Percentiles rank a stretch among this genome's conserved stretches.
phyloP scores from a whole-genome alignment of 192 early-diverging fungal genomes.

The Entrophospora sp. region DNA sequence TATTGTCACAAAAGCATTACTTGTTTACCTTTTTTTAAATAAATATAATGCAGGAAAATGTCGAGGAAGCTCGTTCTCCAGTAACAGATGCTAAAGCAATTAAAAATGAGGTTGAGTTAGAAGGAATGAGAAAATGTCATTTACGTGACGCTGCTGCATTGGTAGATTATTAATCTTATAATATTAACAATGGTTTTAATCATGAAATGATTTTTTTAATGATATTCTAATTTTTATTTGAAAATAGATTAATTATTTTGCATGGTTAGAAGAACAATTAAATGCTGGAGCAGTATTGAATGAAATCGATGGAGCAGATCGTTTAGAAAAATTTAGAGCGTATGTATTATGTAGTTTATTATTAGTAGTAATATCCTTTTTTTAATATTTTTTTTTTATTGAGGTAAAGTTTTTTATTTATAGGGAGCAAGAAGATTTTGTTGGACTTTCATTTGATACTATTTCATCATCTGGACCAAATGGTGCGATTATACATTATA shows the following conservation, averaged over 20 bases:
- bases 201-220: too few species aligned
- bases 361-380: too few species aligned
- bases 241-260: slow-evolving; percentile 49
- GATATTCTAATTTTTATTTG: too few species aligned
- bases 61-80: slow-evolving; percentile 54
- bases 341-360: too few species aligned
- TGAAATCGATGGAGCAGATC: slow-evolving; percentile 81
- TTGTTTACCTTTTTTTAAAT: too few species aligned
- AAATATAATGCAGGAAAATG: slow-evolving; percentile 38
- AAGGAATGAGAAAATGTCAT: slow-evolving; percentile 90
- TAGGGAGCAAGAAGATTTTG: slow-evolving; percentile 66
- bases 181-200: too few species aligned
- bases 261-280: slow-evolving; percentile 92
- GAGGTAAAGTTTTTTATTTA: background rate
- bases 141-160: slow-evolving; percentile 84
- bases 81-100: slow-evolving; percentile 79
- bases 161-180: too few species aligned
- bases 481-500: slow-evolving; percentile 97
- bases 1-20: too few species aligned
- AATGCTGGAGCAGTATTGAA: slow-evolving; percentile 56
- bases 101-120: slow-evolving; percentile 84
- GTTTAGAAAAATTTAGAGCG: slow-evolving; percentile 68
- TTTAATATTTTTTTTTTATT: background rate
- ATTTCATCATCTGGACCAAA: slow-evolving; percentile 96
- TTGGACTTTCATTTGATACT: slow-evolving; percentile 92